Percentiles rank a stretch among this genome's conserved stretches.
Evolutionary conservation across 805 yeast species (phyloP).

Genomic region (Wickerhamia fluorescens): DNA sequence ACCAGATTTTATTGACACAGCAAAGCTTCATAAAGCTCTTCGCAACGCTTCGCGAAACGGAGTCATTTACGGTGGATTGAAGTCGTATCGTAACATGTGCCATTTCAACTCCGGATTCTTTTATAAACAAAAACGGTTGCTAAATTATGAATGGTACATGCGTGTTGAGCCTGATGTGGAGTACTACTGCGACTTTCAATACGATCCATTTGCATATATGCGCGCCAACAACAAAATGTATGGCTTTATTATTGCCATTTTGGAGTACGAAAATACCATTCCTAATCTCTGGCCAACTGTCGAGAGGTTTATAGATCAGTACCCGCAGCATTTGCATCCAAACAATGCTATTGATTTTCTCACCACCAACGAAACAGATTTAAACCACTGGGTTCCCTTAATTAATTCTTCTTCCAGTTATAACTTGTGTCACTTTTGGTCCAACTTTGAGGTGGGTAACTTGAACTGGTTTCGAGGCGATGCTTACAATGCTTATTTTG

Average conservation of each 20-base stretch:
- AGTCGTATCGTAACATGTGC: constrained; percentile 59
- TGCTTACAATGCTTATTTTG: constrained; percentile 39
- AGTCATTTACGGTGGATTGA: constrained; percentile 42
- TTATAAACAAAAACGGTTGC: constrained; percentile 39
- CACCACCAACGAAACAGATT: constrained; percentile 34
- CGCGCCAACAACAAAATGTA: constrained; percentile 38
- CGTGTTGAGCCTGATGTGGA: constrained; percentile 56
- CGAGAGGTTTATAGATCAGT: constrained; percentile 34
- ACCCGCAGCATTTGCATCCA: constrained; percentile 40
- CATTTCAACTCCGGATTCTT: constrained; percentile 66
- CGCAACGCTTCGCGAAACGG: constrained; percentile 11
- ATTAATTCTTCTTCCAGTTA: constrained; percentile 18
- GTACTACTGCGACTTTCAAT: constrained; percentile 49
- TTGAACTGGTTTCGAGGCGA: constrained; percentile 43
- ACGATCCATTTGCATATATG: constrained; percentile 45
- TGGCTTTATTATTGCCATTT: constrained; percentile 46
- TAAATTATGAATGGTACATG: constrained; percentile 49
- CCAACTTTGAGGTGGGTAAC: constrained; percentile 54
- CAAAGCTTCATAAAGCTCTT: constrained; percentile 20
- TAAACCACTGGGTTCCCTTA: constrained; percentile 12
- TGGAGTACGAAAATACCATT: constrained; percentile 47
- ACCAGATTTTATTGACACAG: constrained; percentile 27
- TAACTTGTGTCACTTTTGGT: constrained; percentile 61
- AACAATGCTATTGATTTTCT: constrained; percentile 43
- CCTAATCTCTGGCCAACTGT: constrained; percentile 47